Evolutionary conservation across 2,329 filamentous ascomycete genomes (phyloP), one percentile per base, ranked within the genome.

Genomic region (Exophiala oligosperma): DNA sequence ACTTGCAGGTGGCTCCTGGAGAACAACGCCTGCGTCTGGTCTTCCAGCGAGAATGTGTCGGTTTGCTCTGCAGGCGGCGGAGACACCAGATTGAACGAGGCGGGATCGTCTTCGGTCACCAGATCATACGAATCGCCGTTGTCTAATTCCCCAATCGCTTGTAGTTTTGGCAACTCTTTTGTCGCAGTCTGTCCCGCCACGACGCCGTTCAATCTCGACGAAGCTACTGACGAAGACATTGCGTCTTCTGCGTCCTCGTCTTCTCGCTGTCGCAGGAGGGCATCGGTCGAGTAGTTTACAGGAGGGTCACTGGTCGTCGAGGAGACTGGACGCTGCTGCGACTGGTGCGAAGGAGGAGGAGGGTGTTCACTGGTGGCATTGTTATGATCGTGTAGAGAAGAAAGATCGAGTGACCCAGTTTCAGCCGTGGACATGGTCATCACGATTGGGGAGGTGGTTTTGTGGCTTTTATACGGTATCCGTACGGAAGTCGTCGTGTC

Each of bases 21-120:
- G 66, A 90, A 87, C 37, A 91, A 74, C 11, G 84, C 76, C 57
- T 88, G 84, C 0, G 86, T 84, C 46, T 84, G 81, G n/a, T 76
- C 74, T 70, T 90, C 88, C 0, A 91, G 74, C 1, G 81, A 83
- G 67, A 84, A 69, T 0, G 66, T 53, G 12, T 72, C 70, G 7
- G 64, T 57, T 14, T 70, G 66, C 4, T 70, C 68, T 23, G 52
- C 28, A 17, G 57, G 43, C 29, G 67, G 68, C 0, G 72, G 71
- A n/a, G 68, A 68, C 24, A 74, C 68, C 9, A 74, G 63, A 54
- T 73, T 70, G 56, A 71, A 74, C 2, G 70, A 74, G 14, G 64
- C 62, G 5, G 66, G 71, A 28, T 71, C 67, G 55, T 73, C 71
- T 3, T 67, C 69, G 21, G 71, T 38, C 23, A 66, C 52, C 9